These are phyloP conservation scores for Carex scoparia DNA, from an alignment of 176 grass and related monocot genomes.

Conservation along the genomic window DNA sequence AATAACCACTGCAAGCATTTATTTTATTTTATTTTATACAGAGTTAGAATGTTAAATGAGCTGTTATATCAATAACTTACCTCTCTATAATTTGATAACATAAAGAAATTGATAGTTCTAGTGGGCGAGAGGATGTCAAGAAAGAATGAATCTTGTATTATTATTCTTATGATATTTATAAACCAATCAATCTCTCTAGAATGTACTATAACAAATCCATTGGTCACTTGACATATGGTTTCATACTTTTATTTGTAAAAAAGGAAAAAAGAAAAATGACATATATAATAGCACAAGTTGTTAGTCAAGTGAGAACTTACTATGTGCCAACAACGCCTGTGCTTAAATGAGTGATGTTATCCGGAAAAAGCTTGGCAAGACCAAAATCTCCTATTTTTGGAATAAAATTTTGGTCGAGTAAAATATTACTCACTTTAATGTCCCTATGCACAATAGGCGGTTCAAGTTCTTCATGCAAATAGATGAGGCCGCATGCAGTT, in stretches of 20 bases:
- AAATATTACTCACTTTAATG: constrained; percentile 18
- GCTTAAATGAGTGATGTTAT: constrained; percentile 5
- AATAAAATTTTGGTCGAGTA: background rate
- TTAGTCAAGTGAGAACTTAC: background rate
- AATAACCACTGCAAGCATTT: constrained; percentile 21
- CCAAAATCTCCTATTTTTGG: constrained; percentile 34
- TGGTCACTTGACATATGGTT: background rate
- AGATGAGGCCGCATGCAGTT: background rate
- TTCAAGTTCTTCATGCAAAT: constrained; percentile 7
- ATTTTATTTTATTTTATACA: background rate
- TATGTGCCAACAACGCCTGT: constrained; percentile 20
- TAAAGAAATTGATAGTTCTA: background rate
- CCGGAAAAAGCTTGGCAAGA: constrained; percentile 26
- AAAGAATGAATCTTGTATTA: too few relatives aligned
- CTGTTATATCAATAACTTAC: background rate
- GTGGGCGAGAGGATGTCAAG: too few relatives aligned
- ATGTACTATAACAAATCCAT: too few relatives aligned
- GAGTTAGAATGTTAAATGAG: background rate
- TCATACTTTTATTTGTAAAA: background rate
- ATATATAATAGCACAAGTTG: too few relatives aligned
- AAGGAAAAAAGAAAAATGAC: too few relatives aligned
- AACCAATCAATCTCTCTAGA: too few relatives aligned
- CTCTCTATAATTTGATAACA: background rate
- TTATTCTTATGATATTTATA: too few relatives aligned
- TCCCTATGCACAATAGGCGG: constrained; percentile 17